Conservation (phyloP, 2,329 filamentous ascomycete genomes). For the Cytospora schulzeri region DNA sequence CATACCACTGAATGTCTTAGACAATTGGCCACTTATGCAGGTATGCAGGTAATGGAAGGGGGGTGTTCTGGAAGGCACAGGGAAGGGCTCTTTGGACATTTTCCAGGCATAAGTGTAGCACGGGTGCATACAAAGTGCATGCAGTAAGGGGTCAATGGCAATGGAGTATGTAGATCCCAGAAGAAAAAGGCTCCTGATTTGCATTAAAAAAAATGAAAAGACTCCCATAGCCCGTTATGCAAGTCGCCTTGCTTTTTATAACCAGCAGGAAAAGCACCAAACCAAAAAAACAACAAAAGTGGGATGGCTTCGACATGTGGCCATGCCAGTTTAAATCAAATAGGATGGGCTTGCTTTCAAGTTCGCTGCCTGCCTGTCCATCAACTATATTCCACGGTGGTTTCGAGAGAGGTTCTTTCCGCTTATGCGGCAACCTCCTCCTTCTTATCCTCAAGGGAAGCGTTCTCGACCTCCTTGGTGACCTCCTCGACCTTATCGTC, state of each 20-base stretch:
- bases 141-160: not conserved
- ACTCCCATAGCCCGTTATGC: conserved; percentile 1
- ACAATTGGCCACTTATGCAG: not conserved
- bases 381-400: not conserved
- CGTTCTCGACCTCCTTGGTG: conserved; percentile 54
- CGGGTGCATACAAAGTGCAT: not conserved
- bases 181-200: not conserved
- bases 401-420: not conserved
- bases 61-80: not conserved
- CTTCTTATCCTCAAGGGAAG: conserved; percentile 55
- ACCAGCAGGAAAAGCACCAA: not conserved
- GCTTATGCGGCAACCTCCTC: conserved; percentile 37
- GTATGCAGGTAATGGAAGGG: not conserved
- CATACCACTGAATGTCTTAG: not conserved
- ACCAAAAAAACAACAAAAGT: not conserved
- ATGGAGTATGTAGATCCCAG: not conserved
- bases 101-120: not conserved
- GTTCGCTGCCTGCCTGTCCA: not conserved
- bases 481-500: conserved; percentile 55
- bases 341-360: not conserved
- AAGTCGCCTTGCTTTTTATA: conserved; percentile 8
- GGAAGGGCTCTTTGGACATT: not conserved
- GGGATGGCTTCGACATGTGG: not conserved
- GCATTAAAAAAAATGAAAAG: not conserved
- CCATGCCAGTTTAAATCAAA: not conserved